These are phyloP conservation scores for Globisporangium abappressorium DNA, from an alignment of 352 stramenopile species.

Conservation along the genomic window DNA sequence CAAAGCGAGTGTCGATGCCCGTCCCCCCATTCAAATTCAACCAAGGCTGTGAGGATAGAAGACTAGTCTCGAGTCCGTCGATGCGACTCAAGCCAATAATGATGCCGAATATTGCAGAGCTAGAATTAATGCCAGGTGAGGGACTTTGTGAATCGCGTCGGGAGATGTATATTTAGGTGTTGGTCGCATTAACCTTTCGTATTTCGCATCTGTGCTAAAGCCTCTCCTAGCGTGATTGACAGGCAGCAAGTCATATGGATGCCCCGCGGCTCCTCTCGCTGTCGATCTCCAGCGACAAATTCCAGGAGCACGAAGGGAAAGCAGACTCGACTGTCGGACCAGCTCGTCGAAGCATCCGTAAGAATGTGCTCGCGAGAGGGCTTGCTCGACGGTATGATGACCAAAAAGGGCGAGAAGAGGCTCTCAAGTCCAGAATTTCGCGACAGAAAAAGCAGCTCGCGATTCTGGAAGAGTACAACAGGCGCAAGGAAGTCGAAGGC, in stretches of 20 bases:
- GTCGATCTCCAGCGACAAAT: conserved; percentile 3
- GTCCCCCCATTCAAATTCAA: not conserved
- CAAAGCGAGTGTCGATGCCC: not conserved
- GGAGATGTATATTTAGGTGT: not conserved
- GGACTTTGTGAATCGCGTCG: not conserved
- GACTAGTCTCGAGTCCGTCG: not conserved
- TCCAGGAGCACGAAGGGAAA: conserved; percentile 4
- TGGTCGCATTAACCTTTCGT: not conserved
- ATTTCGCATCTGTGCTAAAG: not conserved
- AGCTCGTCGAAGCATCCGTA: conserved; percentile 22
- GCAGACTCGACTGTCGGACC: not conserved
- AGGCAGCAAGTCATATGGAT: not conserved
- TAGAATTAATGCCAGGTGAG: not conserved
- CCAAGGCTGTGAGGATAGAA: not conserved
- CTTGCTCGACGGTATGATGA: conserved; percentile 30
- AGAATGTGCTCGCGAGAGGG: conserved; percentile 30
- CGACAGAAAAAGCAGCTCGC: conserved; percentile 26
- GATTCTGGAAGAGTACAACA: conserved; percentile 30
- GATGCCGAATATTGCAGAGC: not conserved
- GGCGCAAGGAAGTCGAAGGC: conserved; percentile 13
- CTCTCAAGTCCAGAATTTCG: conserved; percentile 22
- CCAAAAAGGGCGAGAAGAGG: conserved; percentile 27
- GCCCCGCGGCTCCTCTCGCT: conserved; percentile 6
- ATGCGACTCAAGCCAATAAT: not conserved
- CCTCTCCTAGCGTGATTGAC: not conserved